phyloP scores from a whole-genome alignment of 2,329 filamentous ascomycete genomes.

The Lachnellula arida region DNA sequence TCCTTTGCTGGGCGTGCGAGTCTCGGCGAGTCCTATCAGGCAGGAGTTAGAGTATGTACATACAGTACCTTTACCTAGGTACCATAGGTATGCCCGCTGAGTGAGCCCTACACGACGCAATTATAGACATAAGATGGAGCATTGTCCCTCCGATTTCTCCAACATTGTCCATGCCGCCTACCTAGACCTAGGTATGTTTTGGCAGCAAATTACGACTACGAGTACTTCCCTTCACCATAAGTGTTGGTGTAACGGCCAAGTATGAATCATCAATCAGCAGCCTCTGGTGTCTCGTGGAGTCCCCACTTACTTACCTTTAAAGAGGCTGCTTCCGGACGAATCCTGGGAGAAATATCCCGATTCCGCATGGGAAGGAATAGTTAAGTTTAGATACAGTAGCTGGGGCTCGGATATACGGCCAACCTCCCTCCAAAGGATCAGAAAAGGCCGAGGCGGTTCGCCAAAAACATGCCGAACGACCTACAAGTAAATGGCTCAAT shows the following conservation, averaged over 20 bases:
- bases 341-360: not conserved
- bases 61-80: not conserved
- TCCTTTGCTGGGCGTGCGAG: too few relatives aligned
- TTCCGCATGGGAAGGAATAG: not conserved
- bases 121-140: slow-evolving; percentile 1
- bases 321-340: not conserved
- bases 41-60: not conserved
- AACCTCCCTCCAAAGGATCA: not conserved
- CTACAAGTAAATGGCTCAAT: not conserved
- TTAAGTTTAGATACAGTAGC: not conserved
- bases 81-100: not conserved
- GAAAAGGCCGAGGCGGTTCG: not conserved
- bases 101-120: not conserved
- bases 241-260: not conserved
- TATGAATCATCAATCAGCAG: too few relatives aligned
- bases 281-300: too few relatives aligned
- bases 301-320: too few relatives aligned
- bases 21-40: not conserved
- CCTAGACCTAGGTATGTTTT: not conserved
- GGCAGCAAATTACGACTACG: not conserved
- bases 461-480: not conserved
- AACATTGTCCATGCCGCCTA: not conserved
- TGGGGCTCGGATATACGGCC: not conserved
- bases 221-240: not conserved
- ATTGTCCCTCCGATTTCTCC: not conserved